Base-by-base conservation (phyloP, 2,329 filamentous ascomycete species). In the Colletotrichum sp. region DNA sequence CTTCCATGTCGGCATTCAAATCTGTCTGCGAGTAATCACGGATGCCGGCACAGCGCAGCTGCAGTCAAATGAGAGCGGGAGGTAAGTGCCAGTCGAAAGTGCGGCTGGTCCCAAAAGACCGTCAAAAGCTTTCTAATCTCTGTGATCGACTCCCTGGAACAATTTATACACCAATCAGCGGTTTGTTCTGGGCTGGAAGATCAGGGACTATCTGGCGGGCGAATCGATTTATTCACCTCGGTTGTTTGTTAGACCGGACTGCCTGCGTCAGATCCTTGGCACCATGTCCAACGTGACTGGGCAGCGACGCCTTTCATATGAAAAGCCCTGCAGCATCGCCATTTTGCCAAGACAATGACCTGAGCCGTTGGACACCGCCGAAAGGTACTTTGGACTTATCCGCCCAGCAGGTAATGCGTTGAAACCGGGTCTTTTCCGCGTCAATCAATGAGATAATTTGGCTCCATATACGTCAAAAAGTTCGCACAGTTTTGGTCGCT, bases 81-180 rank as follows among this genome's bases (percentile, higher is more conserved):
- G 22, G 30, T 25, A 15, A 52, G 43, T 22, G 10, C 43, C 13
- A 10, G 36, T 34, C 2, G 25, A 16, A 25, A n/a, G 27, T 18
- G 61, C 34, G 16, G 12, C 61, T 64, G 13, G 8, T 34, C 22
- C 12, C 22, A 25, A 6, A 43, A 6, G 7, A 3, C 16, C 18
- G 61, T 52, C 43, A 56, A 32, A 18, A 32, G 36, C 56, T 56
- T 68, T 56, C 30, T 25, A 22, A 9, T 52, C 28, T 60, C 10
- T 28, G 60, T 28, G 28, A 25, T 55, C 61, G n/a, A 25, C 48
- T 27, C 5, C 5, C 13, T 48, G 22, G 15, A 27, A 58, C 12
- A 71, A n/a, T 71, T 74, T 60, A 66, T 71, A 74, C 71, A 71
- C 71, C 71, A 74, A 74, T 74, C 71, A 74, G 34, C 7, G 28